Base-by-base conservation (phyloP, 2,329 filamentous ascomycete species). In the Penicillium brevicompactum region DNA sequence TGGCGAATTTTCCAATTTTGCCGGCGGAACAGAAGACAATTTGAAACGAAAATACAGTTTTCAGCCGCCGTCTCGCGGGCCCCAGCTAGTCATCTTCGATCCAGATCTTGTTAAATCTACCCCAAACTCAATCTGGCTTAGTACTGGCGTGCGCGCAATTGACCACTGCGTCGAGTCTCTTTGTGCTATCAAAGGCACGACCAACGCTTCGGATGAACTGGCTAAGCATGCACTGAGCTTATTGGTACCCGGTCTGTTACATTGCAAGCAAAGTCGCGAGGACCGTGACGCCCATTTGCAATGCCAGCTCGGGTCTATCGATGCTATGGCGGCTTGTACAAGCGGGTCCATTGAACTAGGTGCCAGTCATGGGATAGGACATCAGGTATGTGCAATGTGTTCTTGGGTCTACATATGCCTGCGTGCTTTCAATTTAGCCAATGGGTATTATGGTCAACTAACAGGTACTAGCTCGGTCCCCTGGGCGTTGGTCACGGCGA, bases 401-500 rank as follows among this genome's bases (percentile, higher is more conserved):
- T 54, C n/a, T 46, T 49, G 2, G 56, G 59, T 5, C 56, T 51
- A 11, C 21, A 18, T 22, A n/a, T 3, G 16, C 4, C 3, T n/a
- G n/a, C n/a, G 5, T 11, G 13, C 9, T 11, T 13, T 38, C 1
- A 2, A 16, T 11, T 5, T 16, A 5, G 13, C 18, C 3, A 11
- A 41, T 11, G 38, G 9, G 6, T 42, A 14, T 44, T 48, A 56
- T 31, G 24, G 31, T 49, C 5, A 24, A 38, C 5, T 5, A 5
- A 37, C 6, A 1, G 7, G 16, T 37, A 14, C 21, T 40, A 77
- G 67, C 73, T 83, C 0, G 80, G 81, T 0, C 82, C 83, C 0
- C 66, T 83, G 3, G 83, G 83, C 0, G 83, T 86, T 2, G 79
- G 81, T 0, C 84, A 87, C 63, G 84, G 84, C 10, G 83, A 85